Evolutionary conservation across 2,329 filamentous ascomycete genomes (phyloP).

Genomic region (Aphanocladium album): DNA sequence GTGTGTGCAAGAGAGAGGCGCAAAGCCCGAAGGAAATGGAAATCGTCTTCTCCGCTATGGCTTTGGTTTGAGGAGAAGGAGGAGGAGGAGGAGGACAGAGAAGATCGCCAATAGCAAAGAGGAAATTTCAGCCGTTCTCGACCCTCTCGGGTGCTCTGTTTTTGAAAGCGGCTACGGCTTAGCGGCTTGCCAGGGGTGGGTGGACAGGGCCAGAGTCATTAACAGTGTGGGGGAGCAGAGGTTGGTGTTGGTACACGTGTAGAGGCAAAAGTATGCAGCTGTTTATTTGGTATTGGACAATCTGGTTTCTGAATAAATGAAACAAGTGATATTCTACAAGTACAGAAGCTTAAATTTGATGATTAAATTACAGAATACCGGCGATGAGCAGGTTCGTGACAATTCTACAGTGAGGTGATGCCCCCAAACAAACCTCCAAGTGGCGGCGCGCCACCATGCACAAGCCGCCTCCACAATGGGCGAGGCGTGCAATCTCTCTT

Average conservation of each 20-base stretch:
- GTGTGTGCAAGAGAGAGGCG: neutral
- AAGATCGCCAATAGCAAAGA: conserved; percentile 9
- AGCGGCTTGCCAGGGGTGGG: conserved; percentile 7
- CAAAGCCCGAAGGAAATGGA: neutral
- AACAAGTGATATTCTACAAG: no score
- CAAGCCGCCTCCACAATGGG: neutral
- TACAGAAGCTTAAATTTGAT: no score
- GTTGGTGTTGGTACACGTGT: neutral
- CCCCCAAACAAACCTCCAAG: neutral
- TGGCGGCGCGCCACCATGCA: conserved; percentile 4
- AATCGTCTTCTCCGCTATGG: neutral
- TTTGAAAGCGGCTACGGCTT: conserved; percentile 8
- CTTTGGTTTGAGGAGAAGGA: neutral
- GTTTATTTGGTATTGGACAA: no score
- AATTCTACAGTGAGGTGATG: neutral
- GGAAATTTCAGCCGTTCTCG: conserved; percentile 11
- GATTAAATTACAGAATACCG: no score
- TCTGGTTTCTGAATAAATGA: no score
- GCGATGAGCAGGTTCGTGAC: no score
- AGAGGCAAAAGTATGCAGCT: no score
- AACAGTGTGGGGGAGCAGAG: conserved; percentile 4
- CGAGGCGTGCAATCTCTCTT: neutral
- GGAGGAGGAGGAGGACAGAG: neutral
- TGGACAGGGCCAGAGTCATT: neutral
- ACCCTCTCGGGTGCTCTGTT: neutral